Conservation (phyloP, 306 rosid species). For the Lathyrus tuberosus region DNA sequence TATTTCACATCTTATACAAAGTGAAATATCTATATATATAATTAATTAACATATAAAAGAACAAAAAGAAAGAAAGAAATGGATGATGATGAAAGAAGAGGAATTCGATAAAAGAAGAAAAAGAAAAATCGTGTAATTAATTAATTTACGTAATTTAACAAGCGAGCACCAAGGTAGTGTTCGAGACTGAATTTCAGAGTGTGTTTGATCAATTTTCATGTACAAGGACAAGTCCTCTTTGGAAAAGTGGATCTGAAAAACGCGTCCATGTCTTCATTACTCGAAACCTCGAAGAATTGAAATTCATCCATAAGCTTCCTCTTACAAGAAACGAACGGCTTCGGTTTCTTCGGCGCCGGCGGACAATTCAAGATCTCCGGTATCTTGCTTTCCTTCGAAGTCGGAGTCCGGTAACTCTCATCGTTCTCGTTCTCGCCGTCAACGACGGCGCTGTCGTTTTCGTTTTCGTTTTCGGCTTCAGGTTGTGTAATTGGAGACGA, state of each 20-base stretch:
- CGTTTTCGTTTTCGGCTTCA: not conserved
- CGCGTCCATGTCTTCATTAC: constrained; percentile 44
- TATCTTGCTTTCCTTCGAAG: constrained; percentile 45
- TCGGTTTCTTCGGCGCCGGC: constrained; percentile 47
- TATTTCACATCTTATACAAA: constrained; percentile 50
- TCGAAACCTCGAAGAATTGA: constrained; percentile 38
- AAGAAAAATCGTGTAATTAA: constrained; percentile 41
- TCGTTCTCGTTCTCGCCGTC: constrained; percentile 4
- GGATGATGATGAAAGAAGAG: constrained; percentile 13
- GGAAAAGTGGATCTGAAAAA: constrained; percentile 53
- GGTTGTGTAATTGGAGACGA: not conserved
- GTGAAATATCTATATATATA: constrained; percentile 35
- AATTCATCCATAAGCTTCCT: constrained; percentile 42
- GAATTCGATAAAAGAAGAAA: constrained; percentile 18
- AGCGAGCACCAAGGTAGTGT: constrained; percentile 10
- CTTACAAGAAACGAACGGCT: constrained; percentile 34
- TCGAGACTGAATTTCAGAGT: not conserved
- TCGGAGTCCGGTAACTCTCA: constrained; percentile 46
- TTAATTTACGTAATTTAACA: constrained; percentile 41
- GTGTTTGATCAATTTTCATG: constrained; percentile 31
- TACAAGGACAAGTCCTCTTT: constrained; percentile 45
- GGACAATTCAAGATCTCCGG: constrained; percentile 46
- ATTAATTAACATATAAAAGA: constrained; percentile 33
- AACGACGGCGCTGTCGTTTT: not conserved
- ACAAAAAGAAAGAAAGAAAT: constrained; percentile 6